Base-by-base conservation (phyloP, 2,329 filamentous ascomycete species). In the Hymenoscyphus fructigenus region DNA sequence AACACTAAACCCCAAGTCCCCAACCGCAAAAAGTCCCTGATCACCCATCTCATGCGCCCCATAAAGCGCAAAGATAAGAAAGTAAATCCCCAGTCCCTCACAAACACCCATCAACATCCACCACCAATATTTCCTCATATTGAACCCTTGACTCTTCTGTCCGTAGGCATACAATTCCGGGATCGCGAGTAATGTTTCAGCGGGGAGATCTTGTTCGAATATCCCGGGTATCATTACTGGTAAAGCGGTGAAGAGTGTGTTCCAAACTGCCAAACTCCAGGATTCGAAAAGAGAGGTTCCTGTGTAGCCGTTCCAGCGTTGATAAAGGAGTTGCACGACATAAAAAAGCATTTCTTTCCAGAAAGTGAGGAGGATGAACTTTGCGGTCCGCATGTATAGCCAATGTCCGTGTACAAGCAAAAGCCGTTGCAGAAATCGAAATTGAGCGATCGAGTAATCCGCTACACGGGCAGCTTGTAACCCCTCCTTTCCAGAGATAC, bases 361-460 rank as follows among this genome's bases (percentile, higher is more conserved):
- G 75, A 96, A 96, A 0, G 93, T 97, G 65, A 87, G 88, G 2
- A 96, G 83, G 1, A 93, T 92, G 75, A 96, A 97, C 73, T 93
- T 94, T 78, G 90, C 91, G 0, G 91, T 93, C 15, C 92, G 86
- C 34, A 93, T 84, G 70, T 97, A 96, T 76, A 95, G 95, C 92
- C 92, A 96, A 14, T 91, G 84, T 0, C 92, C 92, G 74, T 96
- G 92, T 0, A 96, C 91, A 2, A 96, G 84, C 3, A 96, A 82
- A 6, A 96, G 80, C 59, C 92, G 90, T 66, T 92, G 86, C 17
- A 97, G 78, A 78, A 96, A 97, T 6, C 92, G 84, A 76, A 97
- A 97, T 75, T 96, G 92, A 0, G 91, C 92, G 68, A 97, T 93
- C 3, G 91, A 89, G 75, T 95, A 97, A 76, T 97, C 93, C 1